Evolutionary conservation across 2,329 filamentous ascomycete genomes (phyloP), one percentile per base, ranked within the genome.

Genomic region (Drechslerella coelobrocha): DNA sequence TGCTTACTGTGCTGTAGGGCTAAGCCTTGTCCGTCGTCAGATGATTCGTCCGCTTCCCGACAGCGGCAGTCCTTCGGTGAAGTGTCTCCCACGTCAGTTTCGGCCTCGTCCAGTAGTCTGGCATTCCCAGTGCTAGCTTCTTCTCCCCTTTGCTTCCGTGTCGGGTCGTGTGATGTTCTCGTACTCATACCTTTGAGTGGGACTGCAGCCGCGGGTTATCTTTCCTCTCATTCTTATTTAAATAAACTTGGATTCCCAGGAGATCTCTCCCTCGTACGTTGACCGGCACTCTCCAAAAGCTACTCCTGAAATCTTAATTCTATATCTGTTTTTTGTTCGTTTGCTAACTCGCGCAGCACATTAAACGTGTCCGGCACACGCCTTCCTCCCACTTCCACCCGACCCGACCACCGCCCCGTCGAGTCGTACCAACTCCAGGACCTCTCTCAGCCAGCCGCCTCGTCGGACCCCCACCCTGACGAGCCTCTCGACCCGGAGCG

Each of bases 351-450:
- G n/a, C 29, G 34, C 51, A 61, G 56, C 29, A 39, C 17, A 52
- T 27, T 45, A 62, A 69, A 61, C 65, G 57, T 57, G 57, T 62
- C 45, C 65, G 57, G 57, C 57, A 59, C 57, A 55, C 48, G n/a
- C 52, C 27, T 53, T 48, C 27, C 39, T 31, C 34, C 53, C 51
- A 31, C 52, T 50, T 41, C 41, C 34, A 29, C 31, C 55, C 34
- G 31, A 45, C 56, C 47, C 54, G 14, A 27, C 29, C 6, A 6
- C 29, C 29, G 6, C 17, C 47, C 24, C 47, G 24, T 31, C 34
- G 57, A 62, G 19, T 71, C 66, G 24, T 71, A 43, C 59, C 51
- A 62, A 12, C 66, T 71, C 26, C 52, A 60, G 21, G 45, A 61
- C 12, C 39, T 71, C 43, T 37, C 50, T 43, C 47, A 24, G 34